A percentile compares a stretch with the other conserved stretches of the same genome.
phyloP scores from a whole-genome alignment of 73 alveolate species.

The Uronychia setigera region DNA sequence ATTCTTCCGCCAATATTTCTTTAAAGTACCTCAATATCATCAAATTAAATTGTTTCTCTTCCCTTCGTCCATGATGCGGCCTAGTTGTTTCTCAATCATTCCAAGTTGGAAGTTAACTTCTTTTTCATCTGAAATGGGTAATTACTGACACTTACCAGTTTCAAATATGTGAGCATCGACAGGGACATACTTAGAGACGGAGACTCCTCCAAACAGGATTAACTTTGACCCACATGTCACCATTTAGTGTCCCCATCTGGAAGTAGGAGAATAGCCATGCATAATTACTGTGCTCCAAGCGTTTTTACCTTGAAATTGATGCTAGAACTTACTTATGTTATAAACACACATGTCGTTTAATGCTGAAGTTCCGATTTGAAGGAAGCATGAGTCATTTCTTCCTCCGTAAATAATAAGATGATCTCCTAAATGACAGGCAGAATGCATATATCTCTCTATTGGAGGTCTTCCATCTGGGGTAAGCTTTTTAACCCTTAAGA shows the following conservation, averaged over 20 bases:
- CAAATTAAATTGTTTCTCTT: no score
- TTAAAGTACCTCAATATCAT: no score
- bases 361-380: background rate
- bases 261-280: background rate
- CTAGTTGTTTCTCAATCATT: background rate
- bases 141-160: background rate
- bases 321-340: background rate
- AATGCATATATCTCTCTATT: background rate
- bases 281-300: background rate
- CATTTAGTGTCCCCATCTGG: slow-evolving; percentile 5
- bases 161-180: background rate
- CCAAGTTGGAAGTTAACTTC: background rate
- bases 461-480: slow-evolving; percentile 10
- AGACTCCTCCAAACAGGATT: background rate
- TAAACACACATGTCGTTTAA: background rate
- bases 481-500: background rate
- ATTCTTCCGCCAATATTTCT: no score
- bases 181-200: background rate
- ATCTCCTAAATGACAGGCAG: background rate
- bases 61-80: no score
- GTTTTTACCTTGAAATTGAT: background rate
- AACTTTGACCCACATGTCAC: background rate
- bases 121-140: background rate
- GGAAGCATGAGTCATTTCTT: background rate
- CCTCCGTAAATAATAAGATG: slow-evolving; percentile 16